These are phyloP conservation scores for Rosa chinensis DNA, from an alignment of 306 rosid genomes.

Conservation along the genomic window DNA sequence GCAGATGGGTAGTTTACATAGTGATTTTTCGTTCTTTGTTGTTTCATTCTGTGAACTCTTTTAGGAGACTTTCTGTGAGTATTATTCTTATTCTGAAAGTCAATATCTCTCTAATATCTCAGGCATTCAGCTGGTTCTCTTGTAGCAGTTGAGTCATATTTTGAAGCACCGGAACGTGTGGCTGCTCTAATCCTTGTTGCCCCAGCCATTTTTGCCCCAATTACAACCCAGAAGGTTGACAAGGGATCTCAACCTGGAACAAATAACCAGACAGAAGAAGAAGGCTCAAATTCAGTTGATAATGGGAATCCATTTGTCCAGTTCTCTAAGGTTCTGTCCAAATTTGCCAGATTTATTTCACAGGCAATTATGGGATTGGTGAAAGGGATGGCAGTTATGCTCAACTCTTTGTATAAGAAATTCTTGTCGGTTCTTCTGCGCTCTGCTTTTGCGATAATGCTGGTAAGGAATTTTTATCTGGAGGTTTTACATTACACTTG, in stretches of 20 bases:
- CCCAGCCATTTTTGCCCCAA: slow-evolving; percentile 84
- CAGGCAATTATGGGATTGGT: slow-evolving; percentile 43
- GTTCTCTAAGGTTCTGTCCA: slow-evolving; percentile 47
- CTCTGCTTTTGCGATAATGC: slow-evolving; percentile 54
- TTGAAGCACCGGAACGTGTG: slow-evolving; percentile 85
- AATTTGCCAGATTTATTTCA: slow-evolving; percentile 39
- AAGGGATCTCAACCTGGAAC: slow-evolving; percentile 32
- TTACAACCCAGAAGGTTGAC: slow-evolving; percentile 31
- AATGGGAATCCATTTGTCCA: slow-evolving; percentile 42
- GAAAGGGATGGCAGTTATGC: slow-evolving; percentile 49
- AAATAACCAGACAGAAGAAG: slow-evolving; percentile 46
- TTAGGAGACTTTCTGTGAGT: background rate
- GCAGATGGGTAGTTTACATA: background rate
- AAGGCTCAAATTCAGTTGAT: slow-evolving; percentile 25
- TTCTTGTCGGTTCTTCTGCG: slow-evolving; percentile 60
- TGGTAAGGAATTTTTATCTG: slow-evolving; percentile 52
- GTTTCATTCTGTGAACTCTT: background rate
- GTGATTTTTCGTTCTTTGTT: background rate
- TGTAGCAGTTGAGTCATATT: slow-evolving; percentile 75
- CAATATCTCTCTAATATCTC: slow-evolving; percentile 25
- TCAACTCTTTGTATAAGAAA: slow-evolving; percentile 57
- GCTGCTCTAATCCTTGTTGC: slow-evolving; percentile 88
- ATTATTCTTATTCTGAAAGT: slow-evolving; percentile 11
- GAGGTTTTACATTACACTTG: slow-evolving; percentile 21
- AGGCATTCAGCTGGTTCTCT: slow-evolving; percentile 97